phyloP scores from a whole-genome alignment of 768 basidiomycete species.

The Megacollybia marginata region DNA sequence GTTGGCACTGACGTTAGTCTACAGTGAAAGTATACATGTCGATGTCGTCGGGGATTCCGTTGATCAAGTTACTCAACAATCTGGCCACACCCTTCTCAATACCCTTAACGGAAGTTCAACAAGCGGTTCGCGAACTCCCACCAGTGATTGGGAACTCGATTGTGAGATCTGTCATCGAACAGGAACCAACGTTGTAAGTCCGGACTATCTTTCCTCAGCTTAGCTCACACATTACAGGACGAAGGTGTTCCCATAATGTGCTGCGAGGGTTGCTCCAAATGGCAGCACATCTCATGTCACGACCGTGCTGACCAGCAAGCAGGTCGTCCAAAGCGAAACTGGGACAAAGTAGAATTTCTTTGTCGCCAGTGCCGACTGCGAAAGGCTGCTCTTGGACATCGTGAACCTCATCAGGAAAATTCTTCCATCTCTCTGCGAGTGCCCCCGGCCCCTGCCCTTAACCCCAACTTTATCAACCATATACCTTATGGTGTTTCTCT shows the following conservation, averaged over 20 bases:
- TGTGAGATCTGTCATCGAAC: constrained; percentile 78
- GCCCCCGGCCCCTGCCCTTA: background rate
- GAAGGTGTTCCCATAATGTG: constrained; percentile 74
- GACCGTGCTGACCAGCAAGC: constrained; percentile 59
- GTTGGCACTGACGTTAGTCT: constrained; percentile 1
- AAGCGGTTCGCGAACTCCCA: constrained; percentile 45
- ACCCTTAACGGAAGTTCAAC: constrained; percentile 9
- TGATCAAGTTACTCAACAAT: background rate
- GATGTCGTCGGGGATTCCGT: constrained; percentile 2
- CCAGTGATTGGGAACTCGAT: constrained; percentile 73
- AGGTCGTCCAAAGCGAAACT: constrained; percentile 66
- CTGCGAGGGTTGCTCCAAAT: constrained; percentile 74
- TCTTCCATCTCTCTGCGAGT: constrained; percentile 1
- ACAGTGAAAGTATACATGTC: constrained; percentile 6
- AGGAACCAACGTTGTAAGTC: constrained; percentile 66
- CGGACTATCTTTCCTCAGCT: background rate
- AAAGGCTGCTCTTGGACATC: constrained; percentile 1
- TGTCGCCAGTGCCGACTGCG: constrained; percentile 50
- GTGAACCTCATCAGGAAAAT: background rate
- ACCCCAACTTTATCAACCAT: background rate
- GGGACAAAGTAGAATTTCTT: constrained; percentile 80
- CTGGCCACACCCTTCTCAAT: background rate
- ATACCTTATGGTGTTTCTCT: background rate
- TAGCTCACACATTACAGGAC: constrained; percentile 41
- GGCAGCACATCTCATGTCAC: constrained; percentile 89